Evolutionary conservation across 331 rosid genomes (phyloP).

Genomic region (Cydonia oblonga): DNA sequence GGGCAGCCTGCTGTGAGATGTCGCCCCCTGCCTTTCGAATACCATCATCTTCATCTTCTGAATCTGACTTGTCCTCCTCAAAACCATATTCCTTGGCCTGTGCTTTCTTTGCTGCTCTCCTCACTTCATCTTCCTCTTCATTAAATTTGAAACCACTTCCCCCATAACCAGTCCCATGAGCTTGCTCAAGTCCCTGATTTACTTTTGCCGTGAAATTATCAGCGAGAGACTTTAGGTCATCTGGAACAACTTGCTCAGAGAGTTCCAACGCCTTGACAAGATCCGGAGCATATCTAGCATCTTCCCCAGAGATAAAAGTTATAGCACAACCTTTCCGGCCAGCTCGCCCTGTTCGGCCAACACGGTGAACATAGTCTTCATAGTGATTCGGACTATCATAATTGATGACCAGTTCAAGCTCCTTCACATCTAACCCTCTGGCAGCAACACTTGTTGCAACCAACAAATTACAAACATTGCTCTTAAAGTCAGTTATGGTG

Average conservation of each 20-base stretch:
- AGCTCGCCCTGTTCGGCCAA: conserved; percentile 95
- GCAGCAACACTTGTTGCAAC: conserved; percentile 87
- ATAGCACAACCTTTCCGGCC: conserved; percentile 90
- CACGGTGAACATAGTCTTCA: conserved; percentile 95
- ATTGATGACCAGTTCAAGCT: conserved; percentile 85
- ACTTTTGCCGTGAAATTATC: conserved; percentile 70
- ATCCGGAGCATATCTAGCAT: conserved; percentile 83
- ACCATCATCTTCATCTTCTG: conserved; percentile 88
- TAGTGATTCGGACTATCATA: conserved; percentile 89
- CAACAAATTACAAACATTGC: conserved; percentile 78
- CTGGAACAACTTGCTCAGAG: conserved; percentile 84
- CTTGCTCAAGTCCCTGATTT: conserved; percentile 76
- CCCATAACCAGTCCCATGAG: conserved; percentile 95
- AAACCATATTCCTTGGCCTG: conserved; percentile 94
- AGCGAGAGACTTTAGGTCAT: conserved; percentile 77
- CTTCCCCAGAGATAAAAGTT: conserved; percentile 83
- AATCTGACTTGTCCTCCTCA: conserved; percentile 94
- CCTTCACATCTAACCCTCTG: conserved; percentile 91
- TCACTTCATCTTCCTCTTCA: conserved; percentile 91
- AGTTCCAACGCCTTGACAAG: conserved; percentile 80
- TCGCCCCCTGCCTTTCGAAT: conserved; percentile 86
- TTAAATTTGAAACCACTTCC: conserved; percentile 96
- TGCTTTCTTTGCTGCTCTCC: conserved; percentile 95
- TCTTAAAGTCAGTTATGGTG: conserved; percentile 79
- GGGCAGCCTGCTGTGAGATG: conserved; percentile 68